phyloP scores from a whole-genome alignment of 2,329 filamentous ascomycete species.

The Penicillium psychrosexuale region DNA sequence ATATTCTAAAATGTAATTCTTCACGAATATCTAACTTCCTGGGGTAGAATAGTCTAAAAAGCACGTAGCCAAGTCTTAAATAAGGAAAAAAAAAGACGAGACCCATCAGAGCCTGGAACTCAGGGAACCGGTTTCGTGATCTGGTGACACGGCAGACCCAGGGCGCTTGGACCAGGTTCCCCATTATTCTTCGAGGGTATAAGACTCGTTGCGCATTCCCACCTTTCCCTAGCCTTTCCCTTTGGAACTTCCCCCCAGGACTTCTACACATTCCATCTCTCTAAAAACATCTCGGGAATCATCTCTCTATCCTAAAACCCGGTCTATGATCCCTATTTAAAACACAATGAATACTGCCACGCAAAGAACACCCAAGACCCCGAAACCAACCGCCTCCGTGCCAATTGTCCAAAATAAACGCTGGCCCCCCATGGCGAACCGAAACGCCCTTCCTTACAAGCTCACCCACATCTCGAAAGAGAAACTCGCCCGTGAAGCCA shows the following conservation, averaged over 20 bases:
- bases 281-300: too few species aligned
- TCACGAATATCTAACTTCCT: background rate
- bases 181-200: conserved; percentile 14
- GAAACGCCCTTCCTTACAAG: conserved; percentile 34
- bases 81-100: background rate
- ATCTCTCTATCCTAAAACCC: background rate
- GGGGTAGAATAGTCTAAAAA: background rate
- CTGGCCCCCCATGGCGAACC: conserved; percentile 37
- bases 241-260: background rate
- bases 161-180: conserved; percentile 15
- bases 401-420: conserved; percentile 29
- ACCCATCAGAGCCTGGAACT: conserved; percentile 8
- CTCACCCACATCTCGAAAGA: conserved; percentile 37
- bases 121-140: conserved; percentile 14
- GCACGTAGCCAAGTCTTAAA: background rate
- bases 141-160: conserved; percentile 17
- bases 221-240: background rate
- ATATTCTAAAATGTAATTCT: too few species aligned
- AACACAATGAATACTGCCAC: conserved; percentile 27
- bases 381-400: conserved; percentile 24
- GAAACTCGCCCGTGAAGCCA: conserved; percentile 36
- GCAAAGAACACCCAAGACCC: conserved; percentile 18
- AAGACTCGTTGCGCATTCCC: conserved; percentile 9
- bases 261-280: background rate
- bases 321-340: background rate